A percentile compares a stretch with the other conserved stretches of the same genome.
phyloP scores from a whole-genome alignment of 2,329 filamentous ascomycete species.

The Epichloe sylvatica region DNA sequence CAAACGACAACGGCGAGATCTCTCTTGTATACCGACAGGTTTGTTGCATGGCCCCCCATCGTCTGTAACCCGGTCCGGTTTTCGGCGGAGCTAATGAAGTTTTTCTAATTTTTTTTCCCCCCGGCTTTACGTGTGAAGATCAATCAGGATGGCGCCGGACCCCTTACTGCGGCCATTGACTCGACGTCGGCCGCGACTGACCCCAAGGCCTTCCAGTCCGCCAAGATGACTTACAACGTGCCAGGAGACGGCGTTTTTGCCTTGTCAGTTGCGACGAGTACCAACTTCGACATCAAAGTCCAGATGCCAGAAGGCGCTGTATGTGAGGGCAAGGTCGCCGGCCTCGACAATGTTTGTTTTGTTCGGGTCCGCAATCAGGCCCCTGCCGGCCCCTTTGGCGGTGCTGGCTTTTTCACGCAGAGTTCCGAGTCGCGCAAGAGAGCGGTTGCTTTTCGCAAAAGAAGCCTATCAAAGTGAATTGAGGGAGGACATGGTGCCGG shows the following conservation, averaged over 20 bases:
- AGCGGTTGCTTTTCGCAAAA: not conserved
- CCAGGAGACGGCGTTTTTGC: constrained; percentile 1
- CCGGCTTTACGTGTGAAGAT: not conserved
- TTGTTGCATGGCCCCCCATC: not conserved
- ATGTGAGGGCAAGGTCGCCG: constrained; percentile 3
- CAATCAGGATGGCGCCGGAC: constrained; percentile 2
- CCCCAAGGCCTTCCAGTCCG: not conserved
- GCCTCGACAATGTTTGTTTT: constrained; percentile 4
- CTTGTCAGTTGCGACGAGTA: constrained; percentile 1
- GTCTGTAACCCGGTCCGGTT: too few relatives aligned
- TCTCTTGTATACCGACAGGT: constrained; percentile 1
- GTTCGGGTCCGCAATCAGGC: constrained; percentile 3
- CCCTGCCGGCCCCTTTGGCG: constrained; percentile 3
- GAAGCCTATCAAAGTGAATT: not conserved
- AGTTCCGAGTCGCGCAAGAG: not conserved
- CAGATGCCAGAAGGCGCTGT: constrained; percentile 1
- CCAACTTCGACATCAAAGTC: not conserved
- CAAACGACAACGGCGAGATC: constrained; percentile 1
- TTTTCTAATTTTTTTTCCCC: too few relatives aligned
- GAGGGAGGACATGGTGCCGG: too few relatives aligned
- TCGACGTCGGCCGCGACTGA: not conserved
- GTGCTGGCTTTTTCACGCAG: constrained; percentile 4
- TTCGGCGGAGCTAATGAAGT: too few relatives aligned
- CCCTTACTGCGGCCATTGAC: constrained; percentile 1
- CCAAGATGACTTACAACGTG: not conserved